Evolutionary conservation across 805 yeast genomes (phyloP), one percentile per base, ranked within the genome.

Genomic region (Kazachstania africana): DNA sequence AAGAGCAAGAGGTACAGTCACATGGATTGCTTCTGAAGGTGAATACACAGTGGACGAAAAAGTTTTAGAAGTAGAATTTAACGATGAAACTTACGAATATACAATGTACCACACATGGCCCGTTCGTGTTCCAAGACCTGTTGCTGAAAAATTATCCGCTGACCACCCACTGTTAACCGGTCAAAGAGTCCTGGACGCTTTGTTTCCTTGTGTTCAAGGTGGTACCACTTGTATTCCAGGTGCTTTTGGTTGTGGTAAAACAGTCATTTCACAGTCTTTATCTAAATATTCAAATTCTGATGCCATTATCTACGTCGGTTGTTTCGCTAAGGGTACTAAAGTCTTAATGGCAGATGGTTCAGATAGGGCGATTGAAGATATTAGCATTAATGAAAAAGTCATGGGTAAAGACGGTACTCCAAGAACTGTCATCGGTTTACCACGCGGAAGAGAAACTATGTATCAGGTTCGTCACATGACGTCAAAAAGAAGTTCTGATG

Each of bases 221-320:
- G 99, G 99, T 68, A 91, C 99, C 24, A 91, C 99, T 22, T 93
- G 98, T 79, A 91, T 91, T 59, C 99, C 99, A 28, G 99, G 99
- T 65, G 99, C 99, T 42, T 91, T 91, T 51, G 99, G 99, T 43
- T 91, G 97, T 65, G 99, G 99, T 62, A 91, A 87, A 60, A 88
- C 98, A 9, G 98, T 88, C 51, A 88, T 88, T 57, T 88, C 98
- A 18, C 98, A 88, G 66, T 84, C 97, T 1, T 69, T 91, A 57
- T 88, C 97, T 43, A 91, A 91, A 62, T 91, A 77, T 65, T 91
- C 98, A 37, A 91, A 91, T 72, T 91, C 97, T 14, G 98, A 91
- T 60, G 80, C 84, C 36, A 91, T 91, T 56, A 80, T 88, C 53
- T 91, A 91, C 53, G 95, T 84, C 34, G 98, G 97, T 36, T 74